Conservation (phyloP, 2,329 filamentous ascomycete genomes). For the Dactylellina sp. region DNA sequence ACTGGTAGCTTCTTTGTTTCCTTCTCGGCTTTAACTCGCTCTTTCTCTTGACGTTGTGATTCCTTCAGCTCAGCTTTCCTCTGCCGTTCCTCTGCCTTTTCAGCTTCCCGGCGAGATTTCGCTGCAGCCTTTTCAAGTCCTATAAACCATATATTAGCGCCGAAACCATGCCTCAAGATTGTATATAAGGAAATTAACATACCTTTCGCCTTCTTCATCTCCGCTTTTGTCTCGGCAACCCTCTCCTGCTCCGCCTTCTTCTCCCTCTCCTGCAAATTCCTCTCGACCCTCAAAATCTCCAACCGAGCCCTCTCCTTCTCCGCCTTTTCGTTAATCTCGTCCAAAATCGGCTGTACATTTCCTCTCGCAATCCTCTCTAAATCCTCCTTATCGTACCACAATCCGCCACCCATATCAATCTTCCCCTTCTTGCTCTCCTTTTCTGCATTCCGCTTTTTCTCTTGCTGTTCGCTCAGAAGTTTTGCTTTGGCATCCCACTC, state of each 20-base stretch:
- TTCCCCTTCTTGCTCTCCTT: conserved; percentile 50
- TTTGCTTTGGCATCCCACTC: conserved; percentile 54
- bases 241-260: conserved; percentile 30
- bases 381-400: conserved; percentile 55
- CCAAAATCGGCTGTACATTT: conserved; percentile 53
- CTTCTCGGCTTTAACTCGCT: conserved; percentile 36
- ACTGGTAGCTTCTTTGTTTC: conserved; percentile 12
- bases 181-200: background rate
- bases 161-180: background rate
- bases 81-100: conserved; percentile 52
- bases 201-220: conserved; percentile 50
- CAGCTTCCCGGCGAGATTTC: conserved; percentile 48
- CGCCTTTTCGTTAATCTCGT: conserved; percentile 54
- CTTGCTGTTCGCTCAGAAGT: conserved; percentile 41
- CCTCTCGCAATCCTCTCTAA: conserved; percentile 48
- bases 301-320: conserved; percentile 44
- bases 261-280: conserved; percentile 31
- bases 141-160: conserved; percentile 1
- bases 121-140: conserved; percentile 39
- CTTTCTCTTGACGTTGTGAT: conserved; percentile 49
- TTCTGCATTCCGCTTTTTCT: conserved; percentile 42
- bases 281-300: conserved; percentile 37
- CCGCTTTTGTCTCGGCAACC: conserved; percentile 33
- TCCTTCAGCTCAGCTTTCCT: conserved; percentile 50
- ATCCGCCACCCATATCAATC: conserved; percentile 52